These are phyloP conservation scores for Sungouiozyma intestinalis DNA, from an alignment of 805 yeast genomes.

Conservation along the genomic window DNA sequence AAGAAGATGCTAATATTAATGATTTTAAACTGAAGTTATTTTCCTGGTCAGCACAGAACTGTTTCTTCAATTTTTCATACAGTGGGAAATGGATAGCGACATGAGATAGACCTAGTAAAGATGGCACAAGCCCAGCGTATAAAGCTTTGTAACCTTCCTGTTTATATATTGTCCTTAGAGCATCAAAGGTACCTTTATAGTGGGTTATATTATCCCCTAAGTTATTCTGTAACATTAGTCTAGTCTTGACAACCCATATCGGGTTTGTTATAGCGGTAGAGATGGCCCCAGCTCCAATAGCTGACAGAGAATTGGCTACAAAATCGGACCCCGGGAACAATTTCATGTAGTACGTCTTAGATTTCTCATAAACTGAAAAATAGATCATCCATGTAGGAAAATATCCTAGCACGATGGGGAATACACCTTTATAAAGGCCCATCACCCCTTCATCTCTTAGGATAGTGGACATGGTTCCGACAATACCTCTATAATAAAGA, in stretches of 20 bases:
- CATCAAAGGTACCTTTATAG: constrained; percentile 70
- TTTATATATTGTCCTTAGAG: constrained; percentile 65
- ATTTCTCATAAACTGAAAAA: constrained; percentile 77
- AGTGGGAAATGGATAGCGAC: constrained; percentile 96
- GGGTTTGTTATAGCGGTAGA: constrained; percentile 86
- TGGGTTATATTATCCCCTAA: constrained; percentile 19
- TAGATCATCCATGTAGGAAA: constrained; percentile 97
- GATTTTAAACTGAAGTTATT: constrained; percentile 26
- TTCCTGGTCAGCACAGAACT: constrained; percentile 25
- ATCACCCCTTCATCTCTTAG: constrained; percentile 65
- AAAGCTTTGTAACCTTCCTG: constrained; percentile 75
- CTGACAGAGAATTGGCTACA: constrained; percentile 39
- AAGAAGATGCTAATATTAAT: constrained; percentile 56
- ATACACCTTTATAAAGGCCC: constrained; percentile 83
- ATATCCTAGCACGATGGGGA: constrained; percentile 89
- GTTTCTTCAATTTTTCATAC: constrained; percentile 68
- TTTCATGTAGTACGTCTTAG: constrained; percentile 46
- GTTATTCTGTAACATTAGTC: constrained; percentile 75
- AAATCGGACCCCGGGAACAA: constrained; percentile 30
- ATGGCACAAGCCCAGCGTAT: constrained; percentile 84
- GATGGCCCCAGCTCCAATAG: constrained; percentile 80
- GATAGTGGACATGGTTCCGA: constrained; percentile 57
- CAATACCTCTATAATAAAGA: constrained; percentile 45
- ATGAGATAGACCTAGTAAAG: constrained; percentile 80
- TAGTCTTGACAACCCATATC: constrained; percentile 94